Evolutionary conservation across 306 rosid genomes (phyloP).

Genomic region (Parietaria judaica): DNA sequence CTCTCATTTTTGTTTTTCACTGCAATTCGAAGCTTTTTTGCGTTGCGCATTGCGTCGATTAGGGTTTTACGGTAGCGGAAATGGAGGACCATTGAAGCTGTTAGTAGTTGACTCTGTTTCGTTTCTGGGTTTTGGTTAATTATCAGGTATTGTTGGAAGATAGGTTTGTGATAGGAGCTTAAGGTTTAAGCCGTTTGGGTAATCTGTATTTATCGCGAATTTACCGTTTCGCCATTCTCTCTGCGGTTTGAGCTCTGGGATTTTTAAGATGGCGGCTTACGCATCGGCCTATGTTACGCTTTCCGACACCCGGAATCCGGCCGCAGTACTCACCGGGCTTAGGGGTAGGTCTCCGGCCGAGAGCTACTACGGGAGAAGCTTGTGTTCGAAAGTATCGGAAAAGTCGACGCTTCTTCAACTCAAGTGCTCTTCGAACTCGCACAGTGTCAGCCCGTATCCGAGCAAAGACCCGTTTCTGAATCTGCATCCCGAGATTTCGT

Average conservation of each 20-base stretch:
- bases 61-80: not conserved
- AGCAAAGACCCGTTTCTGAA: slow-evolving; percentile 82
- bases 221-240: slow-evolving; percentile 11
- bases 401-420: slow-evolving; percentile 40
- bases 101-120: not conserved
- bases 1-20: not conserved
- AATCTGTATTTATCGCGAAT: not conserved
- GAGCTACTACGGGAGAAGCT: slow-evolving; percentile 32
- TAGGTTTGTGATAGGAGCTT: slow-evolving; percentile 22
- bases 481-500: slow-evolving; percentile 84
- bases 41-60: not conserved
- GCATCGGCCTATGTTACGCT: slow-evolving; percentile 41
- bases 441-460: slow-evolving; percentile 42
- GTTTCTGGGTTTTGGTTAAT: slow-evolving; percentile 4
- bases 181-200: slow-evolving; percentile 23
- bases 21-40: not conserved
- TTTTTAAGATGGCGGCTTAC: slow-evolving; percentile 49
- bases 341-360: slow-evolving; percentile 45
- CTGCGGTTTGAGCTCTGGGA: slow-evolving; percentile 17
- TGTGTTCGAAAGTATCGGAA: slow-evolving; percentile 34
- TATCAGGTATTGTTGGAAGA: slow-evolving; percentile 35
- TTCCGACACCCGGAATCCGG: slow-evolving; percentile 50
- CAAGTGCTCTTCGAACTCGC: slow-evolving; percentile 54
- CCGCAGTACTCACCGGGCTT: slow-evolving; percentile 38
- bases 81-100: not conserved